A percentile compares a stretch with the other conserved stretches of the same genome.
Conservation (phyloP, 1,139 yeast genomes). For the Torulaspora globosa region DNA sequence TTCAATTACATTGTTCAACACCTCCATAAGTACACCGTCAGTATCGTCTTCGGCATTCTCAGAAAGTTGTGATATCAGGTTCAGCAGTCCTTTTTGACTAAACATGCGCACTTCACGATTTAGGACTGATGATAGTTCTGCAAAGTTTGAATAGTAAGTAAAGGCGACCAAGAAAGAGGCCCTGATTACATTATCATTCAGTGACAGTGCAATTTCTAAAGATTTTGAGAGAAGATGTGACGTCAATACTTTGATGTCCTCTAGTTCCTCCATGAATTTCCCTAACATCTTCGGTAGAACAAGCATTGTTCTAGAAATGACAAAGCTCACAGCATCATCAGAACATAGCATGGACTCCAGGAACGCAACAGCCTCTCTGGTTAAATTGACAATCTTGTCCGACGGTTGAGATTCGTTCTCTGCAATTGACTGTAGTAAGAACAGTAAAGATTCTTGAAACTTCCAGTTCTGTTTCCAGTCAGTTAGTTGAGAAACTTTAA, state of each 20-base stretch:
- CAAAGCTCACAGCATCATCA: constrained; percentile 18
- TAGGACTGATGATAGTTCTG: constrained; percentile 39
- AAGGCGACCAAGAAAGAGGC: constrained; percentile 51
- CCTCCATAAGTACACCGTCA: constrained; percentile 70
- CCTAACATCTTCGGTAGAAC: constrained; percentile 55
- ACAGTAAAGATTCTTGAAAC: constrained; percentile 36
- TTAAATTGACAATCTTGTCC: constrained; percentile 13
- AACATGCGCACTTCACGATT: constrained; percentile 21
- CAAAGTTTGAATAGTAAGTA: constrained; percentile 50
- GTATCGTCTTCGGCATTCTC: constrained; percentile 78
- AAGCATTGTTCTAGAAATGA: constrained; percentile 47
- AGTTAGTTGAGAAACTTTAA: constrained; percentile 5
- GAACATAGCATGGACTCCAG: constrained; percentile 8
- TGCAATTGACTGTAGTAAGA: constrained; percentile 27
- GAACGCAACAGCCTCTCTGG: constrained; percentile 2
- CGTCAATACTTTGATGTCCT: constrained; percentile 41
- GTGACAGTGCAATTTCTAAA: constrained; percentile 33
- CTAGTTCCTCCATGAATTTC: constrained; percentile 42
- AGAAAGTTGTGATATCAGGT: constrained; percentile 44
- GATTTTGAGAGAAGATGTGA: constrained; percentile 41
- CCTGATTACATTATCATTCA: constrained; percentile 37
- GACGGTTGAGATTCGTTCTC: constrained; percentile 20
- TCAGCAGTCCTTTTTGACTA: constrained; percentile 41
- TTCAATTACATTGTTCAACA: constrained; percentile 49
- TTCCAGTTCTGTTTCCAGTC: constrained; percentile 25